These are phyloP conservation scores for Strobilomyces echinocephalus DNA, from an alignment of 768 basidiomycete species.

Conservation along the genomic window DNA sequence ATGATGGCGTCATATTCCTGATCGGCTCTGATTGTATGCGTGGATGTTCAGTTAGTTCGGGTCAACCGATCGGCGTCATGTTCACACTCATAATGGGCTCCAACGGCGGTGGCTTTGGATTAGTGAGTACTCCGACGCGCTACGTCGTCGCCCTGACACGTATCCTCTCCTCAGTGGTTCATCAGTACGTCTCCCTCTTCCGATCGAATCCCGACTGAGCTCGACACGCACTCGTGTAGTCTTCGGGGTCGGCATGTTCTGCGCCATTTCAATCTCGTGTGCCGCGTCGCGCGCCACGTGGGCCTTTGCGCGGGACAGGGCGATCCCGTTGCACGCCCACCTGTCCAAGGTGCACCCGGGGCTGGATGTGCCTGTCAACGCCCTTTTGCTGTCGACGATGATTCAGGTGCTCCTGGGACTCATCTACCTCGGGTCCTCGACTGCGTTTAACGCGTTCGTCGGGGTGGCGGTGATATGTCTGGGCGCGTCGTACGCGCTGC, in stretches of 20 bases:
- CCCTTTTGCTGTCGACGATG: conserved; percentile 52
- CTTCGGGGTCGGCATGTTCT: conserved; percentile 55
- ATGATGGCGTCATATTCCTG: conserved; percentile 5
- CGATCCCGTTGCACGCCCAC: conserved; percentile 48
- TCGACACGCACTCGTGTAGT: conserved; percentile 27
- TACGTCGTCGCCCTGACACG: background rate
- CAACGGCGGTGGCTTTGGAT: conserved; percentile 55
- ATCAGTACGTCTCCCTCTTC: conserved; percentile 30
- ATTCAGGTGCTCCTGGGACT: conserved; percentile 59
- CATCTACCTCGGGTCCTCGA: conserved; percentile 56
- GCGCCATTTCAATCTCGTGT: conserved; percentile 60
- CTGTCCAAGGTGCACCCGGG: conserved; percentile 45
- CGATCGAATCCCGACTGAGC: no score
- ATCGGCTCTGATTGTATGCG: background rate
- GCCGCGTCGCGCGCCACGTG: conserved; percentile 67
- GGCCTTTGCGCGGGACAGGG: conserved; percentile 67
- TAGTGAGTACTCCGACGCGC: conserved; percentile 34
- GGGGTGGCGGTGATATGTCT: conserved; percentile 65
- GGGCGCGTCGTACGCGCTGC: conserved; percentile 60
- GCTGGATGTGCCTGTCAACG: conserved; percentile 53
- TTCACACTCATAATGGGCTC: conserved; percentile 62
- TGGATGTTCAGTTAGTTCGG: conserved; percentile 43
- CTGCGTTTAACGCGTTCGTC: conserved; percentile 65
- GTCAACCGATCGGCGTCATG: conserved; percentile 61
- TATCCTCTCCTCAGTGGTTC: conserved; percentile 32